Evolutionary conservation across 257 asterid species (phyloP), one percentile per base, ranked within the genome.

Genomic region (Solanum medicagineum): DNA sequence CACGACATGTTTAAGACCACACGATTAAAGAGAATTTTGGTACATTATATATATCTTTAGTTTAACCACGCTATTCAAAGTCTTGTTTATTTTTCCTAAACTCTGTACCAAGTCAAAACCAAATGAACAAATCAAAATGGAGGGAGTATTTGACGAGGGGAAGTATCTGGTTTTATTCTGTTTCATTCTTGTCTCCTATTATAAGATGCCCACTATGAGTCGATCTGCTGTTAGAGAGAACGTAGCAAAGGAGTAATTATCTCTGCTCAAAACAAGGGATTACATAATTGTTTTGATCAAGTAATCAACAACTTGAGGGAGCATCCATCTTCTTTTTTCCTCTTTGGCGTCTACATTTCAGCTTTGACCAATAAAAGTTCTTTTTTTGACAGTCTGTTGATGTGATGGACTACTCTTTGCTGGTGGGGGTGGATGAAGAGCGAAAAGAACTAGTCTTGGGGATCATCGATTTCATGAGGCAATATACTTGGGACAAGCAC

Each of bases 401-500:
- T 60, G 99, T 96, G 88, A 95, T 96, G 98, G 99, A 96, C 85
- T 96, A 96, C 87, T 97, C 98, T 4, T 89, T 97, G 93, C 83
- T 97, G 89, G 99, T 94, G 2, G 99, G 99, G 81, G 94, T 97
- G 59, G 99, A 97, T 29, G 98, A 95, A 62, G 98, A 94, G 65
- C 84, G 91, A n/a, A 91, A 92, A 73, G 98, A 97, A 91, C 92
- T 97, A 20, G 97, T 95, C 8, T 71, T 97, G 85, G 98, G 98
- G 86, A 97, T 97, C 85, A 97, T 97, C 0, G 98, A 97, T 84
- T 97, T 88, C 94, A 95, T 97, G 96, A 95, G 99, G 81, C 99
- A 95, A 42, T 97, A 95, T 70, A 97, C 99, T 15, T 97, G 98
- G 99, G 99, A 97, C 93, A 97, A 97, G 92, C 99, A 94, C 57